Base-by-base conservation (phyloP, 208 protist species). In the Novymonas esmeraldas region DNA sequence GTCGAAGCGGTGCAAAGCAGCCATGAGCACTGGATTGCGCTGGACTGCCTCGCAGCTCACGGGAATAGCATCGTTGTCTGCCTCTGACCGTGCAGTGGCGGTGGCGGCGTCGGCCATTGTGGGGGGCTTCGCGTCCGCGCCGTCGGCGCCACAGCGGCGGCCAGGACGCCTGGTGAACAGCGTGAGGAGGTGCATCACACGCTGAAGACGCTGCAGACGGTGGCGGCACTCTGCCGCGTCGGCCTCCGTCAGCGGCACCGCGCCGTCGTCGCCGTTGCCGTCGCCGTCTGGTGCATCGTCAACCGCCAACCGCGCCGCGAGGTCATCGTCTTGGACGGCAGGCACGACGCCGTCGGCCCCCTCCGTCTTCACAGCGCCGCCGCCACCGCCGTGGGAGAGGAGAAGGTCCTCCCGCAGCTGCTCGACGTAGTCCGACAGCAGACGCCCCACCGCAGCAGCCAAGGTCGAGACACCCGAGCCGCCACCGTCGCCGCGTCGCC, bases 381-480 rank as follows among this genome's bases (percentile, higher is more conserved):
- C 26, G 39, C 39, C 2, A 6, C 2, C 16, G 14, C 2, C 31
- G 9, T 18, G 28, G 2, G n/a, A 24, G n/a, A 20, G 38, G 2
- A 56, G 66, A 7, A 79, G 59, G 39, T 81, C 80, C n/a, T 86
- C 84, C 14, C 78, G 70, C 3, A 81, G 66, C 56, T 90, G 84
- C 24, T 71, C 44, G 6, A 63, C 76, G 69, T 84, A 90, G 42
- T 90, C 80, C 6, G 39, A 45, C 14, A 86, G 57, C 29, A 90
- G 60, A 18, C 67, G 74, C 0, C 73, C 44, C 11, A 90, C 66
- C 9, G 70, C 38, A 6, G 64, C 11, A 11, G 60, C n/a, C 24
- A 74, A 62, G 0, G 57, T 24, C 4, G 6, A 3, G 7, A 64
- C 52, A 16, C 56, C 20, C 16, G 34, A 29, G 34, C 54, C 33